Evolutionary conservation across 768 basidiomycete species (phyloP).

Genomic region (Nidula microcarpa): DNA sequence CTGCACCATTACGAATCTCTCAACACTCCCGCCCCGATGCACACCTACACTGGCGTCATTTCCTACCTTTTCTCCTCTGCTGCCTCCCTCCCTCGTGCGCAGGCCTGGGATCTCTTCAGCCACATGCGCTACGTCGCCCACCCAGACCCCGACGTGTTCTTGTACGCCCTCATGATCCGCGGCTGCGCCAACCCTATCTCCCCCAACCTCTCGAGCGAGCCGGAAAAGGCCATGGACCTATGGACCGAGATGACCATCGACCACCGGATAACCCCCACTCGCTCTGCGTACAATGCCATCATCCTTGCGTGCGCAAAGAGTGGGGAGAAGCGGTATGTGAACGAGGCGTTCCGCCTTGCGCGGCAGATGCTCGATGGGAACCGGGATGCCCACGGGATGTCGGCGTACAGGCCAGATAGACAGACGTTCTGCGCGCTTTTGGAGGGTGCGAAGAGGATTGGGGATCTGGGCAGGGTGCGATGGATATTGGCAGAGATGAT

Average conservation of each 20-base stretch:
- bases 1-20: conserved; percentile 72
- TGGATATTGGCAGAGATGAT: conserved; percentile 93
- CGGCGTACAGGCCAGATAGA: conserved; percentile 55
- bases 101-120: conserved; percentile 91
- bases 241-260: conserved; percentile 91
- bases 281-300: conserved; percentile 73
- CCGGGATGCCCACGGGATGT: conserved; percentile 58
- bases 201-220: conserved; percentile 55
- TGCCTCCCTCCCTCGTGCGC: conserved; percentile 55
- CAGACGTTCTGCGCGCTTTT: conserved; percentile 81
- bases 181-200: conserved; percentile 66
- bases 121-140: conserved; percentile 98
- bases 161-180: conserved; percentile 86
- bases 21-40: conserved; percentile 62
- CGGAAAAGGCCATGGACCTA: conserved; percentile 89
- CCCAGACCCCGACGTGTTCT: conserved; percentile 62
- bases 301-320: conserved; percentile 78
- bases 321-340: conserved; percentile 59
- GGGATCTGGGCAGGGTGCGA: conserved; percentile 77
- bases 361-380: conserved; percentile 83
- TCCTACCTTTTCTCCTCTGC: conserved; percentile 48
- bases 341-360: conserved; percentile 81
- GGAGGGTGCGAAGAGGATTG: conserved; percentile 83
- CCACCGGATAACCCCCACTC: conserved; percentile 56
- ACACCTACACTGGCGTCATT: conserved; percentile 72